Evolutionary conservation across 2,329 filamentous ascomycete species (phyloP), one percentile per base, ranked within the genome.

Genomic region (Monilinia fructicola): DNA sequence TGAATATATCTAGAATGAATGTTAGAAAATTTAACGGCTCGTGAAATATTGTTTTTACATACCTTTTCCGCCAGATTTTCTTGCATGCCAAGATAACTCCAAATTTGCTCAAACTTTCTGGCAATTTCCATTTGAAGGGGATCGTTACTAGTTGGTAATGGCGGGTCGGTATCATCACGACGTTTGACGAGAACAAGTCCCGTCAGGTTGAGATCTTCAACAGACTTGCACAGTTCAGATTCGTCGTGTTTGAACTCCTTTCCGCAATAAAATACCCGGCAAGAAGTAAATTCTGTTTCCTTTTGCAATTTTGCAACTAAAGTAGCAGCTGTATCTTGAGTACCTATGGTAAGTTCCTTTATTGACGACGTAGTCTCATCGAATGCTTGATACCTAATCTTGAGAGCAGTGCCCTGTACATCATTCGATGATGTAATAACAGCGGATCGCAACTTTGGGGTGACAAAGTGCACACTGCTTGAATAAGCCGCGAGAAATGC

Each of bases 91-190:
- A 98, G 82, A 73, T 94, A 90, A 54, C 87, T 85, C 83, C 95
- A 97, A 31, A 99, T 79, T 68, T 94, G 88, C 64, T 91, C 85
- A 73, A 97, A 96, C 76, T 96, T 91, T 67, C 87, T 84, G 71
- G 95, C 80, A 28, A 98, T 88, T 72, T 94, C 91, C 16, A 86
- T 83, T 75, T 98, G 92, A 3, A 98, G 83, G 46, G 80, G 84
- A 69, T 80, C 87, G 56, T 80, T 84, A 60, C 80, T 86, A 62
- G 78, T 82, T 69, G 80, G 81, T 63, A 83, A 78, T 35, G 82
- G 75, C 66, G 80, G 77, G 11, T 79, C 76, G 0, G 78, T 74
- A 18, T 83, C 81, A 26, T 83, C 81, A 54, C 87, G 84, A 21
- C 83, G 82, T 71, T 86, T 89, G 54, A 93, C 82, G 26, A 92